phyloP scores from a whole-genome alignment of 371 early-diverging fungal genomes.

The Dichotomocladium elegans region DNA sequence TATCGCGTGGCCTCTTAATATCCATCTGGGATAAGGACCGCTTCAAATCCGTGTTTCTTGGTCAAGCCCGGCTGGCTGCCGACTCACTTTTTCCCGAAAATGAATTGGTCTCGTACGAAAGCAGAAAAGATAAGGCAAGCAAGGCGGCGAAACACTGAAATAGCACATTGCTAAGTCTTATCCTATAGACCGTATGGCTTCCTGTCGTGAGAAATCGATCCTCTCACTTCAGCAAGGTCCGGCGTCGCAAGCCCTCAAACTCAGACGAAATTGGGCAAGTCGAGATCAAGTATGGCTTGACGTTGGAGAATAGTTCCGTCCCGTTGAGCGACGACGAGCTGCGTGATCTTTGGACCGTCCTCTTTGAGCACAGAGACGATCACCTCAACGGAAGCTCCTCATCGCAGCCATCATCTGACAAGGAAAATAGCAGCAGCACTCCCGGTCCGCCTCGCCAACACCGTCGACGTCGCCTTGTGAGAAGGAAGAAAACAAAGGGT shows the following conservation, averaged over 20 bases:
- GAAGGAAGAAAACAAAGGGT: constrained; percentile 2
- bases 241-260: neutral
- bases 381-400: neutral
- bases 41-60: constrained; percentile 36
- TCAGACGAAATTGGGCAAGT: constrained; percentile 1
- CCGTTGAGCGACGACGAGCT: neutral
- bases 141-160: neutral
- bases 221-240: neutral
- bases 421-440: neutral
- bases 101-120: constrained; percentile 20
- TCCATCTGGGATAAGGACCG: constrained; percentile 38
- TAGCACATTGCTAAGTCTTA: no score
- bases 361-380: neutral
- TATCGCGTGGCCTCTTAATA: constrained; percentile 26
- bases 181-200: neutral
- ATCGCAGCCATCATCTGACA: constrained; percentile 2
- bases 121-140: constrained; percentile 15
- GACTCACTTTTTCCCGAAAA: constrained; percentile 23
- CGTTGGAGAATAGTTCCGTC: neutral
- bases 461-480: neutral
- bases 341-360: constrained; percentile 1
- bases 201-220: no score
- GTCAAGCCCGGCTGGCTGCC: constrained; percentile 26
- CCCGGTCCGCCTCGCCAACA: neutral
- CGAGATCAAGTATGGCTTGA: constrained; percentile 4